phyloP scores from a whole-genome alignment of 768 basidiomycete genomes.

The Amanita molliuscula region DNA sequence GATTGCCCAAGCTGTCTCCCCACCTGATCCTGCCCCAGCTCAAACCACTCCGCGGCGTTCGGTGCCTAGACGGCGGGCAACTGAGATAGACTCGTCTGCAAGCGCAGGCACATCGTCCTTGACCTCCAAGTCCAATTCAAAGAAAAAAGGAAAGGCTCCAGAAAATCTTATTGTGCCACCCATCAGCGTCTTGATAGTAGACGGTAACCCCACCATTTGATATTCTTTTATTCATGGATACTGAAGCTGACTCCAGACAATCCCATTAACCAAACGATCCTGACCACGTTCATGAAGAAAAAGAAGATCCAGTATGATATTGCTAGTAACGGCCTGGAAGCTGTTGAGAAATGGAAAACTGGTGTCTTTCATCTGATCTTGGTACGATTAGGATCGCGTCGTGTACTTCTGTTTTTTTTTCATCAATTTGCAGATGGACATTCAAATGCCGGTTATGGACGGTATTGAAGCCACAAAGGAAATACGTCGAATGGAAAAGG shows the following conservation, averaged over 20 bases:
- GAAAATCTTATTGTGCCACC: conserved; percentile 84
- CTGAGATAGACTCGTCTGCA: background rate
- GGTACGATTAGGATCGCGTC: conserved; percentile 34
- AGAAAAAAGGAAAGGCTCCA: conserved; percentile 38
- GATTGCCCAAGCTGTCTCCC: conserved; percentile 1
- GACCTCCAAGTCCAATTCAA: conserved; percentile 23
- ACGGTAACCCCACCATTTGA: conserved; percentile 48
- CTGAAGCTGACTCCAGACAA: conserved; percentile 55
- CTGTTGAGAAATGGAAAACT: conserved; percentile 88
- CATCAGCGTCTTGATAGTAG: conserved; percentile 96
- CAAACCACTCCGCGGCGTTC: background rate
- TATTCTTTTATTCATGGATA: conserved; percentile 9
- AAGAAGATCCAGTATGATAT: conserved; percentile 93
- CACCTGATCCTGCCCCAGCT: background rate
- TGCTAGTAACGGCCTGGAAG: conserved; percentile 92
- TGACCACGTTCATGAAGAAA: conserved; percentile 94
- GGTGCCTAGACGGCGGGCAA: background rate
- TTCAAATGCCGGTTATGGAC: conserved; percentile 99
- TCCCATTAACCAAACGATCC: conserved; percentile 94
- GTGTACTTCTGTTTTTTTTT: conserved; percentile 7
- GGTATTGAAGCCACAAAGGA: conserved; percentile 96
- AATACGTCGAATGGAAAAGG: conserved; percentile 78
- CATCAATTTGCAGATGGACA: conserved; percentile 78
- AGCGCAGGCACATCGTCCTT: conserved; percentile 14
- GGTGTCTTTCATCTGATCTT: conserved; percentile 94